Evolutionary conservation across 2,329 filamentous ascomycete genomes (phyloP).

Genomic region (Alternaria alternata): DNA sequence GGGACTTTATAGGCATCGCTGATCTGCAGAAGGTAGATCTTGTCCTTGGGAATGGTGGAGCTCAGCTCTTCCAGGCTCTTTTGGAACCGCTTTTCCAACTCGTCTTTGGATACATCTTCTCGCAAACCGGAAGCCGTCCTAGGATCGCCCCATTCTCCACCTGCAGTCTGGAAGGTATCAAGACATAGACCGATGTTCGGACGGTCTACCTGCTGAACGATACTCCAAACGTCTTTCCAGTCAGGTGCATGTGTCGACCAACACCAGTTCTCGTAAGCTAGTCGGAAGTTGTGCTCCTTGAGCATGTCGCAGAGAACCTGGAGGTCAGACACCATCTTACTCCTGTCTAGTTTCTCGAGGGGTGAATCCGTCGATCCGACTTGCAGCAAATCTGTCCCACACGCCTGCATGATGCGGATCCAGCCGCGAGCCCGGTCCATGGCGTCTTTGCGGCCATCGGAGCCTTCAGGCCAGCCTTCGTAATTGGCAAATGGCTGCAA

Average conservation of each 20-base stretch:
- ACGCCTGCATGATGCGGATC: slow-evolving; percentile 74
- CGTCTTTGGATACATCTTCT: slow-evolving; percentile 56
- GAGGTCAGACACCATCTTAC: slow-evolving; percentile 67
- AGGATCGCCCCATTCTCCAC: slow-evolving; percentile 77
- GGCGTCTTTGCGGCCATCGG: slow-evolving; percentile 66
- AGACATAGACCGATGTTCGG: slow-evolving; percentile 77
- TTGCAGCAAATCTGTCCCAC: slow-evolving; percentile 75
- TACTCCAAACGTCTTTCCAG: slow-evolving; percentile 75
- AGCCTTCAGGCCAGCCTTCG: slow-evolving; percentile 73
- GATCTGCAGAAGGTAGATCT: slow-evolving; percentile 78
- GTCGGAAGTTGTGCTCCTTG: slow-evolving; percentile 62
- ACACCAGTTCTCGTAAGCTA: slow-evolving; percentile 85
- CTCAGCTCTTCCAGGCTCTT: slow-evolving; percentile 65
- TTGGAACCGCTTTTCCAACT: slow-evolving; percentile 61
- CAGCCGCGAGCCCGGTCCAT: slow-evolving; percentile 71
- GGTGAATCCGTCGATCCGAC: slow-evolving; percentile 69
- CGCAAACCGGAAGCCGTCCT: slow-evolving; percentile 68
- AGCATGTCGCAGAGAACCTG: slow-evolving; percentile 64
- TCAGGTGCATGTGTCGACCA: slow-evolving; percentile 68
- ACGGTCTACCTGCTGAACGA: slow-evolving; percentile 69
- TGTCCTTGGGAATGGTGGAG: slow-evolving; percentile 67
- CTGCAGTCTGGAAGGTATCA: slow-evolving; percentile 79
- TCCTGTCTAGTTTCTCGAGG: slow-evolving; percentile 61
- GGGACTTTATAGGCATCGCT: slow-evolving; percentile 74
- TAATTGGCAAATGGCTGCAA: slow-evolving; percentile 80